Percentiles rank a stretch among this genome's conserved stretches.
Conservation (phyloP, 2,329 filamentous ascomycete species). For the Calonectria crousiana region DNA sequence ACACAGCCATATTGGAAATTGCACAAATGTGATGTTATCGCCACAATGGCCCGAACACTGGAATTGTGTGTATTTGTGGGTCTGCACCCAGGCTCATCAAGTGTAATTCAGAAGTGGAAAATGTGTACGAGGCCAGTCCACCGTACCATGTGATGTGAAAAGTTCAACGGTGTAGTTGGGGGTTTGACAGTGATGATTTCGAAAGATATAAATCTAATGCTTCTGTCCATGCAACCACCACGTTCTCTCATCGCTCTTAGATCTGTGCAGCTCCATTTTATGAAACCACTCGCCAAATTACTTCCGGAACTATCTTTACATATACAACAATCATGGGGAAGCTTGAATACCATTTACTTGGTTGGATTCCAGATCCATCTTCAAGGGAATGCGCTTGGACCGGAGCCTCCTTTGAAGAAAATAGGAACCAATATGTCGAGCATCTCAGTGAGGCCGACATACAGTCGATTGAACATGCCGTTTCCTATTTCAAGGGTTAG, state of each 20-base stretch:
- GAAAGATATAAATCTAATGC: not conserved
- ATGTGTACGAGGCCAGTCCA: not conserved
- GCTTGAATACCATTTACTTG: not conserved
- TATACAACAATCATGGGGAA: not conserved
- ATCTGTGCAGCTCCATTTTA: not conserved
- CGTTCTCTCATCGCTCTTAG: not conserved
- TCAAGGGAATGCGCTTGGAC: not conserved
- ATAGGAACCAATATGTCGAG: not conserved
- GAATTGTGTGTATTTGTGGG: not conserved
- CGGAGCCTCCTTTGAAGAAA: not conserved
- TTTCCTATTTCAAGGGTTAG: not conserved
- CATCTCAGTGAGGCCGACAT: not conserved
- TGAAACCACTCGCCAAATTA: not conserved
- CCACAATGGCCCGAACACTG: not conserved
- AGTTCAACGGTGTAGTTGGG: not conserved
- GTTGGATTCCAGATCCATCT: not conserved
- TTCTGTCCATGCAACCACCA: not conserved
- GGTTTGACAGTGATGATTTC: not conserved
- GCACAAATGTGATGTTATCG: not conserved
- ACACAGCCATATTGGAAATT: not conserved
- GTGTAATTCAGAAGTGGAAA: not conserved
- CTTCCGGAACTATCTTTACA: not conserved
- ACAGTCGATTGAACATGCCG: not conserved
- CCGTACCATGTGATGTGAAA: not conserved
- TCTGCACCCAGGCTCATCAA: not conserved